Evolutionary conservation across 495 filamentous ascomycete species (phyloP), one percentile per base, ranked within the genome.

Genomic region (Cryomyces minteri): DNA sequence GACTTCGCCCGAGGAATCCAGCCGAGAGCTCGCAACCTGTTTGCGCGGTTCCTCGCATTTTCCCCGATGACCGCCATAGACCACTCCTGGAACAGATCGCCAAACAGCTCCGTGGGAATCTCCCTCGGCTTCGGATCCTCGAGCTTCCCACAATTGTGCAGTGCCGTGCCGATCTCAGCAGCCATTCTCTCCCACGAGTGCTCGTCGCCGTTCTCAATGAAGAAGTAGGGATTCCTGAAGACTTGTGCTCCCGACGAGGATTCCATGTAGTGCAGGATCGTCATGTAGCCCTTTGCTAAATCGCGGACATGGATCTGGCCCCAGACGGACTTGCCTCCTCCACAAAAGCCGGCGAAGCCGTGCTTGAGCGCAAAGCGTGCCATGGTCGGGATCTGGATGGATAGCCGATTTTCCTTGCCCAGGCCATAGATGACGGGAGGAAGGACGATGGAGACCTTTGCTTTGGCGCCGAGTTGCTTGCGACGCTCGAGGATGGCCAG

Each of bases 191-290:
- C 37, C 56, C 55, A 60, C 5, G 54, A 56, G 5, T 53, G 41
- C 41, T 65, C 62, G 6, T 54, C 47, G 9, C 61, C 62, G 33
- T 61, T 63, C 42, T 67, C 62, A 44, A 51, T 55, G 45, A 65
- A 65, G 50, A 55, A 64, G 42, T 63, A 67, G 11, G 54, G 58
- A 39, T 64, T 60, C 32, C 48, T 34, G 5, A 55, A 28, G 28
- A 58, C 32, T 12, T 54, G 50, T 2, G 41, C 29, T 0, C 43
- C 18, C 6, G 50, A 25, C 1, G 53, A 32, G 4, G 7, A 32
- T 37, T 65, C 63, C 32, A 65, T 42, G 38, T 58, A 53, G 47
- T 59, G 58, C 5, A 70, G 42, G 2, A 65, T 32, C 3, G 48
- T 47, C 38, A 62, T 44, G 34, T 54, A 54, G 7, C 41, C 52